Base-by-base conservation (phyloP, 2,329 filamentous ascomycete genomes). In the Cladosporium sp. region DNA sequence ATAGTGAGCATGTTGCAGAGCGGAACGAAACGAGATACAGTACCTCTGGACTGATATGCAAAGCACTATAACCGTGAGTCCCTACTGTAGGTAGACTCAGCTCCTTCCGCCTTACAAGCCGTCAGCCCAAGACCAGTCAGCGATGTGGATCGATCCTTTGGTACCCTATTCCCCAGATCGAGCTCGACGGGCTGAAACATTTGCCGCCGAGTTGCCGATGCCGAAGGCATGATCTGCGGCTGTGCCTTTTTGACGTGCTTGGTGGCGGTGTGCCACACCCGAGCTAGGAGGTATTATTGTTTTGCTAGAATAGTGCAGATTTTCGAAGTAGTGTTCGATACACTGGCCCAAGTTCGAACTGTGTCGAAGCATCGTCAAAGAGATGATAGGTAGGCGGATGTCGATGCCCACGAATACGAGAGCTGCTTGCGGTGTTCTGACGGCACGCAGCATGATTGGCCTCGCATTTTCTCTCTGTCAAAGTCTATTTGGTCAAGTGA, bases 151-250 rank as follows among this genome's bases (percentile, higher is more conserved):
- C 45, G 45, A 48, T 48, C 45, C 45, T 48, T 32, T 35, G 5
- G 9, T 19, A 17, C 28, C 45, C 28, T 35, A 9, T 48, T 48
- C 45, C 45, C 45, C 45, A 48, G 45, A 48, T 32, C 45, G 45
- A 20, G 45, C 24, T n/a, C n/a, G n/a, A n/a, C n/a, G n/a, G 45
- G 45, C 45, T 48, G 45, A 48, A 48, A 48, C 45, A 48, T 19
- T 28, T 25, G 34, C 50, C 36, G 24, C 28, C 22, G n/a, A 42
- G 13, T 52, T 53, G 50, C 50, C 50, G 50, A 53, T 53, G 50
- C 50, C 50, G 50, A 53, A 44, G 50, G 25, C 20, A 20, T 44
- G 50, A 53, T 53, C 50, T 25, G 22, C 50, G 45, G 17, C n/a
- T 34, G 28, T 48, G 28, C 45, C 45, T 34, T 25, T 19, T 48